Base-by-base conservation (phyloP, 306 rosid genomes). In the Nissolia schottii region DNA sequence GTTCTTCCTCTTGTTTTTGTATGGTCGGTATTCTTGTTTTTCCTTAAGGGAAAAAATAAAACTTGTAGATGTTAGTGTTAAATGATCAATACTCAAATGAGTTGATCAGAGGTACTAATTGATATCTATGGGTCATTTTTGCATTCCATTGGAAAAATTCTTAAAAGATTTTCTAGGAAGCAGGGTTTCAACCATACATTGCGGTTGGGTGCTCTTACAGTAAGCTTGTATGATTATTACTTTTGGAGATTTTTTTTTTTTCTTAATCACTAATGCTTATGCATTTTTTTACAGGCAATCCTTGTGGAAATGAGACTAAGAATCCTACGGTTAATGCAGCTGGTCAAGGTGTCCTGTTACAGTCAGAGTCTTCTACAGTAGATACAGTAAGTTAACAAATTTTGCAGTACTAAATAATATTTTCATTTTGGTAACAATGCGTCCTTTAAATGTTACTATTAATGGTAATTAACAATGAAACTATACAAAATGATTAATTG, bases 341-440 rank as follows among this genome's bases (percentile, higher is more conserved):
- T 60, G 68, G 77, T 71, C 84, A 62, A 2, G 73, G 75, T 19
- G 71, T 65, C 68, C 75, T 14, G 51, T 20, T 77, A 65, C 82
- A 25, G 0, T 40, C 82, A 27, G 81, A 79, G n/a, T 76, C 91
- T 22, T 79, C 85, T 32, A 74, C 84, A 6, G 75, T 80, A 27
- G 79, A 84, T 72, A 45, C 50, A 32, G 98, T 90, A 80, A 35
- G 90, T 67, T 27, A 41, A 12, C n/a, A n/a, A n/a, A n/a, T n/a
- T n/a, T n/a, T n/a, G n/a, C n/a, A n/a, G n/a, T n/a, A n/a, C n/a
- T n/a, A n/a, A n/a, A n/a, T n/a, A n/a, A n/a, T n/a, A n/a, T n/a
- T n/a, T n/a, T n/a, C n/a, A n/a, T n/a, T n/a, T n/a, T n/a, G n/a
- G n/a, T n/a, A n/a, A n/a, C n/a, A n/a, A n/a, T n/a, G n/a, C n/a